Conservation (phyloP, 73 alveolate genomes). For the Tetrahymena thermophila region DNA sequence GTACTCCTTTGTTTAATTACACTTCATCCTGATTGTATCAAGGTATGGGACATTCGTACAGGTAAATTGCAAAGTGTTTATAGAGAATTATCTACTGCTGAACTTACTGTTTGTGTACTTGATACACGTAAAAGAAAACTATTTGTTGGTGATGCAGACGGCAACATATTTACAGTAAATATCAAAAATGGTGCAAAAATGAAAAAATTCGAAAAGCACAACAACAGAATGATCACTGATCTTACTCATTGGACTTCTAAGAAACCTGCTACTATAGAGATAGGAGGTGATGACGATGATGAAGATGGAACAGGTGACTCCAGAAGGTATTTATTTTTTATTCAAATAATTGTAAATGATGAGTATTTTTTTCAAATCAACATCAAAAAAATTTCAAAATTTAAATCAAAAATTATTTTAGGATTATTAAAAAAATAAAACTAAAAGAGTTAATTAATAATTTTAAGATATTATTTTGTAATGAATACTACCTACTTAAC, state of each 20-base stretch:
- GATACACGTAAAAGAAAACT: conserved; percentile 91
- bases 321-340: conserved; percentile 57
- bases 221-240: conserved; percentile 64
- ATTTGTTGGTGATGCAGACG: conserved; percentile 93
- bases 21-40: conserved; percentile 94
- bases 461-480: too few relatives aligned
- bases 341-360: too few relatives aligned
- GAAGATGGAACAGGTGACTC: conserved; percentile 56
- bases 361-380: too few relatives aligned
- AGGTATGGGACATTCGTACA: conserved; percentile 93
- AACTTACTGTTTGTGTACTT: conserved; percentile 85
- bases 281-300: conserved; percentile 38
- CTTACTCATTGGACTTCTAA: conserved; percentile 64
- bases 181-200: conserved; percentile 96
- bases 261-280: conserved; percentile 19
- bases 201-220: conserved; percentile 87
- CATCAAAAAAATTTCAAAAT: neutral
- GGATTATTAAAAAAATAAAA: too few relatives aligned
- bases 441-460: too few relatives aligned
- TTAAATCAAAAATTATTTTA: neutral
- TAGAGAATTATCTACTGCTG: conserved; percentile 89
- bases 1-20: conserved; percentile 90
- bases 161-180: conserved; percentile 87
- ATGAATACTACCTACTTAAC: too few relatives aligned
- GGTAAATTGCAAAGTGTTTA: conserved; percentile 90